Base-by-base conservation (phyloP, 2,329 filamentous ascomycete genomes). In the Neopestalotiopsis sp. region DNA sequence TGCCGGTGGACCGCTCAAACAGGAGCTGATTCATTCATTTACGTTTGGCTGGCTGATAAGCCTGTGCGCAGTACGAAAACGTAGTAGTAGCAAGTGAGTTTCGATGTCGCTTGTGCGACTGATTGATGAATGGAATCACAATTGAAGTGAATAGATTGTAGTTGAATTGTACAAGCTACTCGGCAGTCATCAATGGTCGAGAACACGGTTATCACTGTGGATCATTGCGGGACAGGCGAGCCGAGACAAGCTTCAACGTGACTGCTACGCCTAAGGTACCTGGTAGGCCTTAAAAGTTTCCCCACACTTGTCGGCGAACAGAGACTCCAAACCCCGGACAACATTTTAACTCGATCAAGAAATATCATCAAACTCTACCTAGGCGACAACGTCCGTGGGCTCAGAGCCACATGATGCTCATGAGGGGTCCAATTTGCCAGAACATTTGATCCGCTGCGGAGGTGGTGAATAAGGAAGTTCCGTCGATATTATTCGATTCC, bases 1-100 rank as follows among this genome's bases (percentile, higher is more conserved):
- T 87, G 81, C 94, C 93, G 71, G 90, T 86, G 78, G 92, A 90
- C 82, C 94, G 91, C 79, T 93, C 90, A 80, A 96, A 86, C 70
- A 97, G 85, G 79, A 91, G 90, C 78, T 89, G 85, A 89, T 92
- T 91, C 90, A 94, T 95, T 85, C 89, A 92, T 91, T 62, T 34
- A 62, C 34, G n/a, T 24, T 30, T 17, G 17, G n/a, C 59, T 62
- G 32, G 30, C 32, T 28, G 24, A 28, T 28, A 30, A 62, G 9
- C 14, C 59, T 20, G 17, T 53, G 45, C 17, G 45, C 45, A 53
- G 45, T 9, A 24, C 7, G 12, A 14, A 49, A 14, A 2, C 5
- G 1, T 14, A 49, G 4, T n/a, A 17, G 17, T 17, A 12, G 2
- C 45, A 9, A 40, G n/a, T 42, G 34, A 38, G 34, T 56, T 14